Evolutionary conservation across 129 eudicot species (phyloP).

Genomic region (Artemisia tridentata): DNA sequence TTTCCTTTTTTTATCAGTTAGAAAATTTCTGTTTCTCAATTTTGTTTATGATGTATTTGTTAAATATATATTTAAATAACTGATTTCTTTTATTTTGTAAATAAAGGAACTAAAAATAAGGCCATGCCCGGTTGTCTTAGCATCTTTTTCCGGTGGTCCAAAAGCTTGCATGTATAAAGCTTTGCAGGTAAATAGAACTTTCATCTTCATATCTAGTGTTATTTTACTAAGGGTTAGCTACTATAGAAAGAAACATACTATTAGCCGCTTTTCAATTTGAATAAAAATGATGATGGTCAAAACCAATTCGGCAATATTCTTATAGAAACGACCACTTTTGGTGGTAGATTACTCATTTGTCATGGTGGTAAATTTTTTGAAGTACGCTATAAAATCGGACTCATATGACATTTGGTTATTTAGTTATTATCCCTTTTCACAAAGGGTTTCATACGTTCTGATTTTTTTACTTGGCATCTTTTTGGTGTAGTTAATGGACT

Average conservation of each 20-base stretch:
- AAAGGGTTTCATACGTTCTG: conserved; percentile 11
- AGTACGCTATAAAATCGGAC: not conserved
- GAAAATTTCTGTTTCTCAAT: not conserved
- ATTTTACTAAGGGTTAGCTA: not conserved
- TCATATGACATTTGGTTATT: not conserved
- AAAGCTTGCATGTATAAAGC: conserved; percentile 96
- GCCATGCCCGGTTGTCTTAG: conserved; percentile 88
- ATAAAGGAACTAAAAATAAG: conserved; percentile 70
- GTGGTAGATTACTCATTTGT: not conserved
- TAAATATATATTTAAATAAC: not conserved
- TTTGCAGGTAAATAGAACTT: conserved; percentile 65
- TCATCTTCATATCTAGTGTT: conserved; percentile 13
- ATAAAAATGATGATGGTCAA: not conserved
- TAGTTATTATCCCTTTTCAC: not conserved
- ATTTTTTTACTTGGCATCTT: conserved; percentile 21
- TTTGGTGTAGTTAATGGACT: conserved; percentile 66
- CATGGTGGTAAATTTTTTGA: conserved; percentile 5
- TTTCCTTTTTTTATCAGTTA: not conserved
- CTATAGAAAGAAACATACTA: conserved; percentile 8
- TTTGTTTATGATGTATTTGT: not conserved
- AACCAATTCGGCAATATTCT: conserved; percentile 11
- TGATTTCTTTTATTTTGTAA: conserved; percentile 18
- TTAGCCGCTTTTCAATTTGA: not conserved
- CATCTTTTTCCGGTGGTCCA: conserved; percentile 90
- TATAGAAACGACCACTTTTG: not conserved